Evolutionary conservation across 2,329 filamentous ascomycete genomes (phyloP), one percentile per base, ranked within the genome.

Genomic region (Colletotrichum euphorbiae): DNA sequence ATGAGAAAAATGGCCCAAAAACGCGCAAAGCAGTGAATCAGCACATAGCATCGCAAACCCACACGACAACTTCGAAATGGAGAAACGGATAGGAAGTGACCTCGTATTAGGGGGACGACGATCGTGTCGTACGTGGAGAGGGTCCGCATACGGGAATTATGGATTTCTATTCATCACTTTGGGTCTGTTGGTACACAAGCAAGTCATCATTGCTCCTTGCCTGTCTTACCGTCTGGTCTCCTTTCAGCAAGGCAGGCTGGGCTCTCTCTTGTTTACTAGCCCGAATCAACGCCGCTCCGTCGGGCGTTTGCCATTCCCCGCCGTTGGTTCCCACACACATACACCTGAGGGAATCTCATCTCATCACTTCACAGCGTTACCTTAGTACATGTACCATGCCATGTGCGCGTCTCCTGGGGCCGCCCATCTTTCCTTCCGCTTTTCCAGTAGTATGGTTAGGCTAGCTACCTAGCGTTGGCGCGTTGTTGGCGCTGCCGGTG

Each of bases 171-270:
- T 51, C 63, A 63, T 62, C 28, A 51, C 19, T n/a, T 36, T 43
- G 9, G 12, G 15, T 55, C 43, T 43, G 57, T 67, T 55, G 42
- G 57, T 66, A 52, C 62, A 51, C 50, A 40, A 7, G n/a, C 57
- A 58, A 9, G 4, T 12, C 19, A 24, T 24, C 13, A 24, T 59
- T 24, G 36, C 6, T 28, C 28, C 28, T 28, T 8, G 28, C 28
- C 28, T 38, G 36, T 52, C 36, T 38, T 11, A 38, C 9, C 36
- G 36, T 12, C 36, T 38, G 9, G 9, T 54, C 24, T 19, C 54
- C 19, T 31, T 51, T 51, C 19, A 28, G 48, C n/a, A n/a, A n/a
- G n/a, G 33, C 33, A 38, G 33, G 33, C 33, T 38, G 33, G 33
- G 12, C 12, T 11, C 28, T 28, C 46, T 50, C 24, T 28, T n/a